Conservation (phyloP, 306 rosid species). For the Oemleria cerasiformis region DNA sequence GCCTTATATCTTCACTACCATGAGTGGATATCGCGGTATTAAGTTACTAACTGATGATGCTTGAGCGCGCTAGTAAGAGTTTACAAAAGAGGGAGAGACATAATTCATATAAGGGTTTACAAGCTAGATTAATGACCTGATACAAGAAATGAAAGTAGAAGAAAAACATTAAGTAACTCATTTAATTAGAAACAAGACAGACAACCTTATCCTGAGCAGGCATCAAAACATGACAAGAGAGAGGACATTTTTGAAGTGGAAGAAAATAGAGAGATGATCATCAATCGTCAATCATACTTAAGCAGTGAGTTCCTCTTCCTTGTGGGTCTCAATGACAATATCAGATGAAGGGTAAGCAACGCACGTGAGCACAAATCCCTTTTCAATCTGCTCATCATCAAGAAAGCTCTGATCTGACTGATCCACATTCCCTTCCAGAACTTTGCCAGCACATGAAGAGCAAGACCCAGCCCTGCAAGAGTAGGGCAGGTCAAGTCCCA, state of each 20-base stretch:
- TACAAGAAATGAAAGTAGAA: slow-evolving; percentile 21
- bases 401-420: slow-evolving; percentile 76
- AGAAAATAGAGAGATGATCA: background rate
- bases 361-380: slow-evolving; percentile 68
- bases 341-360: slow-evolving; percentile 61
- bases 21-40: too few species aligned
- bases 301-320: slow-evolving; percentile 67
- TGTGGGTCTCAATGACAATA: slow-evolving; percentile 71
- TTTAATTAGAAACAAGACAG: slow-evolving; percentile 12
- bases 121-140: slow-evolving; percentile 25
- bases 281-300: slow-evolving; percentile 12
- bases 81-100: background rate
- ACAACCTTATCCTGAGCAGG: slow-evolving; percentile 10
- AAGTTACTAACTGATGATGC: too few species aligned
- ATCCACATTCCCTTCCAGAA: slow-evolving; percentile 43
- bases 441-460: slow-evolving; percentile 73
- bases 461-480: slow-evolving; percentile 93
- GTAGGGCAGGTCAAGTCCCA: slow-evolving; percentile 66
- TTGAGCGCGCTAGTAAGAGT: too few species aligned
- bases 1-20: too few species aligned
- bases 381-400: slow-evolving; percentile 54
- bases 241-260: background rate
- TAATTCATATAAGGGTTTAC: background rate
- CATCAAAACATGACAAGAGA: background rate
- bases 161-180: slow-evolving; percentile 18